These are phyloP conservation scores for Hysterium pulicare DNA, from an alignment of 2,329 filamentous ascomycete genomes.

Conservation along the genomic window DNA sequence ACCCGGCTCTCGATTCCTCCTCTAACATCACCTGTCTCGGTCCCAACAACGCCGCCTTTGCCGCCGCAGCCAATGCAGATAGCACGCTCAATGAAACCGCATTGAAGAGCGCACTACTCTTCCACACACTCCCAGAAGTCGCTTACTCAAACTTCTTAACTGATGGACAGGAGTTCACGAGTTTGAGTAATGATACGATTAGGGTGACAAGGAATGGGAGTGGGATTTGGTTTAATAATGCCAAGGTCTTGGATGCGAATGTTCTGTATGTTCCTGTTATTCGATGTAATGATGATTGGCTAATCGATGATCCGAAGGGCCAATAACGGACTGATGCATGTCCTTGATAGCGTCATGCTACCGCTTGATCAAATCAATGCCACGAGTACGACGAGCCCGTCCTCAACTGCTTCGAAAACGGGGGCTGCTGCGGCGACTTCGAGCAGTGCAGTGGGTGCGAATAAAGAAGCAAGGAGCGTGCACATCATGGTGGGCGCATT, in stretches of 20 bases:
- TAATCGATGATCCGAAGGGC: conserved; percentile 11
- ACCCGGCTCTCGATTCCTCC: conserved; percentile 13
- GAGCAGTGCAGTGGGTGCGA: not conserved
- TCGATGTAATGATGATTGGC: not conserved
- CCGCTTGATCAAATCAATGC: conserved; percentile 15
- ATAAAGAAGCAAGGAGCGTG: too few species aligned
- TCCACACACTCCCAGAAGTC: conserved; percentile 17
- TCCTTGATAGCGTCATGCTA: conserved; percentile 18
- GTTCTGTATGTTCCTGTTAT: conserved; percentile 15
- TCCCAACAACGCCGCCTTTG: conserved; percentile 15
- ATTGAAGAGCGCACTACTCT: conserved; percentile 11
- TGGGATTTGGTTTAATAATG: conserved; percentile 21
- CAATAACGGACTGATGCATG: conserved; percentile 20
- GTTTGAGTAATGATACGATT: conserved; percentile 13
- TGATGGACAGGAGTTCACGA: conserved; percentile 18
- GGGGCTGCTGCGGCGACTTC: not conserved
- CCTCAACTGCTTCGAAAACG: conserved; percentile 5
- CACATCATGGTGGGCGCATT: too few species aligned
- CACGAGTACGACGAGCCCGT: conserved; percentile 7
- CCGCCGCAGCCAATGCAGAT: conserved; percentile 13
- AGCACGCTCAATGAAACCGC: conserved; percentile 7
- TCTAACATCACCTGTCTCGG: conserved; percentile 20
- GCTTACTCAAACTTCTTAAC: conserved; percentile 18
- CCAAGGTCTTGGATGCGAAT: conserved; percentile 19
- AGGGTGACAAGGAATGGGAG: conserved; percentile 16